Percentiles rank a stretch among this genome's conserved stretches.
Evolutionary conservation across 495 filamentous ascomycete species (phyloP).

Genomic region (Penicillium turbatum): DNA sequence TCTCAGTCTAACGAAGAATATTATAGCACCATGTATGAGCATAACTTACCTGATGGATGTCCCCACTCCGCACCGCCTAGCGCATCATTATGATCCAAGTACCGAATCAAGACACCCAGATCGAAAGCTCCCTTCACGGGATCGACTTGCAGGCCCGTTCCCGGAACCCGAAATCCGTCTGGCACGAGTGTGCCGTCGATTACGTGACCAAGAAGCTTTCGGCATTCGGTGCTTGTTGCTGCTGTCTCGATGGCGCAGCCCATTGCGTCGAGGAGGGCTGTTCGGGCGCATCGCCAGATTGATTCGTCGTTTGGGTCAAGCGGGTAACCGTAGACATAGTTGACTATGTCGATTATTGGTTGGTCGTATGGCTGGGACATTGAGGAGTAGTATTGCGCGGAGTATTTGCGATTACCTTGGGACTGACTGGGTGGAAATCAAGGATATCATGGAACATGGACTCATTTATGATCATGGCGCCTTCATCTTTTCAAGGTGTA

Average conservation of each 20-base stretch:
- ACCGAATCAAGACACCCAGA: conserved; percentile 41
- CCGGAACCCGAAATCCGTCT: conserved; percentile 42
- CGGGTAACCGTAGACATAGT: conserved; percentile 29
- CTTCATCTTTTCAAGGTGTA: not conserved
- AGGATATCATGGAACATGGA: not conserved
- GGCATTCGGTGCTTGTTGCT: conserved; percentile 21
- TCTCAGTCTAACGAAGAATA: not conserved
- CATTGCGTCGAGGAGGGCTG: conserved; percentile 38
- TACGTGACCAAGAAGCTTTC: conserved; percentile 25
- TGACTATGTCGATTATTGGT: conserved; percentile 26
- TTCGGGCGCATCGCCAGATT: conserved; percentile 23
- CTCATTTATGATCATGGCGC: not conserved
- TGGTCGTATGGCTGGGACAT: conserved; percentile 26
- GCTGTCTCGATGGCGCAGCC: conserved; percentile 40
- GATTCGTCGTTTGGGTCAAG: conserved; percentile 10
- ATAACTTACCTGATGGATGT: conserved; percentile 38
- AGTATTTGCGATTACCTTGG: not conserved
- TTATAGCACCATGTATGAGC: not conserved
- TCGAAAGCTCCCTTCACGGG: conserved; percentile 43
- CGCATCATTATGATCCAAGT: conserved; percentile 47
- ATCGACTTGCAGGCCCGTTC: conserved; percentile 35
- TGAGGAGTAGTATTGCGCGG: not conserved
- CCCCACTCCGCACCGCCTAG: conserved; percentile 42
- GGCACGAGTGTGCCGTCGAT: conserved; percentile 22
- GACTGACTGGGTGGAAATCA: not conserved